Conservation (phyloP, 164 flowering plant species). For the Nelumbo lutea region DNA sequence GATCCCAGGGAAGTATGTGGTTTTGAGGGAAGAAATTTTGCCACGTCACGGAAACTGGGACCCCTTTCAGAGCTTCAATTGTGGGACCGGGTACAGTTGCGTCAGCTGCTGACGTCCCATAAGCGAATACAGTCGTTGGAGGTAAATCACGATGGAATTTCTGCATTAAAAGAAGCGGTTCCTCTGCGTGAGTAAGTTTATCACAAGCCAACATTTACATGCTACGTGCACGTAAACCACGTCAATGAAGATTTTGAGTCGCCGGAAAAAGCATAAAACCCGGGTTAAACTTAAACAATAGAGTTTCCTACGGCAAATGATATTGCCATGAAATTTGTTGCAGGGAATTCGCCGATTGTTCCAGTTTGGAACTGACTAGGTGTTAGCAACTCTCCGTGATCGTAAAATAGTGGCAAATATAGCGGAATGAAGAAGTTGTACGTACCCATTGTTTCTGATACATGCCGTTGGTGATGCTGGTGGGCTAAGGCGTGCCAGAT, state of each 20-base stretch:
- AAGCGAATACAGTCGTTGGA: constrained; percentile 49
- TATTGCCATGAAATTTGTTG: too few species aligned
- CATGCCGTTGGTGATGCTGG: constrained; percentile 65
- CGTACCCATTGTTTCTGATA: constrained; percentile 64
- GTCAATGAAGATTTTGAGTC: too few species aligned
- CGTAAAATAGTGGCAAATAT: too few species aligned
- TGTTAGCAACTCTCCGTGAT: background rate
- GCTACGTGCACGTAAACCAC: too few species aligned
- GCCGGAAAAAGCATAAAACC: too few species aligned
- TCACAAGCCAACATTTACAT: too few species aligned
- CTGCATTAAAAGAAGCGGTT: constrained; percentile 26
- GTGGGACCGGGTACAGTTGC: constrained; percentile 24
- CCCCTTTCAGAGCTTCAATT: constrained; percentile 36
- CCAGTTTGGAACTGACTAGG: too few species aligned
- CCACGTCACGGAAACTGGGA: constrained; percentile 38
- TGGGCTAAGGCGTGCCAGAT: constrained; percentile 39
- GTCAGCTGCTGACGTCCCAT: constrained; percentile 29
- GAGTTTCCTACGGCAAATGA: background rate
- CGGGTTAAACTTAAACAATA: too few species aligned
- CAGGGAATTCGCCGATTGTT: too few species aligned
- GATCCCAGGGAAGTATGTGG: constrained; percentile 26
- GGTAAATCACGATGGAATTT: constrained; percentile 72
- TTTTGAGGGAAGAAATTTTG: constrained; percentile 39
- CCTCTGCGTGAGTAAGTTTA: too few species aligned
- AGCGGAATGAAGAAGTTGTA: background rate